Conservation (phyloP, 1,139 yeast genomes). For the Debaryomyces nepalensis region DNA sequence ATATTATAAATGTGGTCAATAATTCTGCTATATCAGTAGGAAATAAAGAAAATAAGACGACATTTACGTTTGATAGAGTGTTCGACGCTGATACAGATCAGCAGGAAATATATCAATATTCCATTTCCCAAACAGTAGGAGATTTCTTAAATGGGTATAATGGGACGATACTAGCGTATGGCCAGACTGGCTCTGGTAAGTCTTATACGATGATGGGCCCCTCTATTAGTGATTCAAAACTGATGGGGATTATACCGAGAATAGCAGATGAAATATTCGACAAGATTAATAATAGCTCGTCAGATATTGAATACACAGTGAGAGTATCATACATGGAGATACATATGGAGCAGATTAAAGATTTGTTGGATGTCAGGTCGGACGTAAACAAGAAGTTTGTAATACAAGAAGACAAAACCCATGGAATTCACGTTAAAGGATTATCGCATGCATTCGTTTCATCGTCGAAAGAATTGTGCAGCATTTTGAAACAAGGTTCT, state of each 20-base stretch:
- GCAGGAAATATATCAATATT: conserved; percentile 62
- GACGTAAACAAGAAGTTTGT: conserved; percentile 38
- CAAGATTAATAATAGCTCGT: conserved; percentile 53
- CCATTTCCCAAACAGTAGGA: conserved; percentile 62
- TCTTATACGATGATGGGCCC: conserved; percentile 85
- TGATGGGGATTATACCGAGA: conserved; percentile 72
- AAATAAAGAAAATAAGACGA: conserved; percentile 36
- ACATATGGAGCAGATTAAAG: conserved; percentile 77
- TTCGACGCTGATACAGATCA: conserved; percentile 59
- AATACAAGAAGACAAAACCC: conserved; percentile 67
- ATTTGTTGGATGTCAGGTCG: conserved; percentile 43
- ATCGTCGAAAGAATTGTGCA: conserved; percentile 60
- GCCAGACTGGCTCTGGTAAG: conserved; percentile 90
- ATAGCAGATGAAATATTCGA: conserved; percentile 69
- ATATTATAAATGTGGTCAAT: conserved; percentile 30
- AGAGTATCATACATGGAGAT: conserved; percentile 81
- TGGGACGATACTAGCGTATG: conserved; percentile 85
- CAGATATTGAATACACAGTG: conserved; percentile 68
- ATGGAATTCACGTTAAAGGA: conserved; percentile 75
- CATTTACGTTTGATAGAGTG: conserved; percentile 70
- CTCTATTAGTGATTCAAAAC: conserved; percentile 39
- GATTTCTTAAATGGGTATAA: conserved; percentile 81
- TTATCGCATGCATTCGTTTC: conserved; percentile 65
- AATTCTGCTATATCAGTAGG: conserved; percentile 34
- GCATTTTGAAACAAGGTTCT: conserved; percentile 60